Conservation (phyloP, 495 filamentous ascomycete genomes). For the Hypoxylon subgilvum region DNA sequence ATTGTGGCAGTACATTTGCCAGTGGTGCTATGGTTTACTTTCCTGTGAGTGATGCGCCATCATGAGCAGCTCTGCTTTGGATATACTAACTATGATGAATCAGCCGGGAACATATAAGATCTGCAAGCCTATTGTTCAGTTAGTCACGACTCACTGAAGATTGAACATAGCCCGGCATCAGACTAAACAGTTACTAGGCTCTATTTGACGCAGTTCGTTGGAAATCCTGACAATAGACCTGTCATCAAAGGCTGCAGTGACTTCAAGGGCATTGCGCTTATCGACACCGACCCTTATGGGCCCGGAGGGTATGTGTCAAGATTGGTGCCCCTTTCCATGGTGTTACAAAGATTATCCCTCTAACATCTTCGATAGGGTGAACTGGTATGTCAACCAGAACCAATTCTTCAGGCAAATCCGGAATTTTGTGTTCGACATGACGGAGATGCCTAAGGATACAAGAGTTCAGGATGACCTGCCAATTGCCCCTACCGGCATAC, state of each 20-base stretch:
- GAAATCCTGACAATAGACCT: conserved; percentile 45
- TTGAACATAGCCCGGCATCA: too few species aligned
- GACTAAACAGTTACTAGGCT: too few species aligned
- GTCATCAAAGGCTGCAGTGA: conserved; percentile 45
- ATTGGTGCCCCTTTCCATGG: conserved; percentile 18
- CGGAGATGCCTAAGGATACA: conserved; percentile 9
- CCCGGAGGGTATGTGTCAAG: conserved; percentile 20
- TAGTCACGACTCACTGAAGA: too few species aligned
- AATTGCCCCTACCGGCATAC: conserved; percentile 45
- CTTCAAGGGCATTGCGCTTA: conserved; percentile 41
- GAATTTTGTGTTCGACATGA: conserved; percentile 51
- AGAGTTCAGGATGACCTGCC: conserved; percentile 2
- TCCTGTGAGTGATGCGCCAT: too few species aligned
- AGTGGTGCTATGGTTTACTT: conserved; percentile 25
- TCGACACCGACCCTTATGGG: conserved; percentile 50
- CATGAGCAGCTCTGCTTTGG: too few species aligned
- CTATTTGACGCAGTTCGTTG: conserved; percentile 51
- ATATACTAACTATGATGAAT: too few species aligned
- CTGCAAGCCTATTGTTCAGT: conserved; percentile 11
- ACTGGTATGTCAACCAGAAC: conserved; percentile 44
- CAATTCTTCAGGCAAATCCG: conserved; percentile 54
- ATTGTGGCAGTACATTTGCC: neutral
- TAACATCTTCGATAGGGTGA: too few species aligned
- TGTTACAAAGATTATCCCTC: too few species aligned
- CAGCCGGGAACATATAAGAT: conserved; percentile 23